Evolutionary conservation across 495 filamentous ascomycete genomes (phyloP), one percentile per base, ranked within the genome.

Genomic region (Patellaria atrata): DNA sequence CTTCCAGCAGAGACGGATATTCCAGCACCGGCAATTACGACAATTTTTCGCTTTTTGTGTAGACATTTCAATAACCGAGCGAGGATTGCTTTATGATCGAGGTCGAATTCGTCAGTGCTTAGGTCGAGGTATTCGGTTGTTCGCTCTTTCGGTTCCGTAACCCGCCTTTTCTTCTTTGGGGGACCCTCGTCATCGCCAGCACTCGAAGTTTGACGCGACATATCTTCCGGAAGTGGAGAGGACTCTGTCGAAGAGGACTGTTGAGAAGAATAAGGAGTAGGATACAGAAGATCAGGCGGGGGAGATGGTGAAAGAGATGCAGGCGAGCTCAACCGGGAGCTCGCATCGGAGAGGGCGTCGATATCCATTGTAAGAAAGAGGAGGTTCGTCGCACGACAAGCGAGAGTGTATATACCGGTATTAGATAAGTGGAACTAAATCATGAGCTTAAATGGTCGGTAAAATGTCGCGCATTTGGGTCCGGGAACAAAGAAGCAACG

Each of bases 1-100:
- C 85, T 89, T 35, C 89, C 89, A 43, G 89, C 91, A 28, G 85
- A 82, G 10, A 91, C 87, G 22, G 89, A 96, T 41, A 97, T 96
- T 33, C 89, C 89, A 21, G 89, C 89, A 31, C 89, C 89, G 20
- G 87, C 87, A 56, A 97, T 82, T 26, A 94, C 83, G 13, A 97
- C 82, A 47, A 97, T 93, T 60, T 93, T 94, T 56, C 79, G 77
- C 59, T 84, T 89, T 51, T 80, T 80, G 37, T 79, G 76, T 41
- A 97, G 57, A n/a, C 71, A 75, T 33, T 79, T 71, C 23, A 82
- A 56, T 10, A 97, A 63, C 32, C 73, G 65, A 33, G 77, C 68
- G 6, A 94, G 57, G 29, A 79, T 66, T 13, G 53, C 41, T 40
- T 64, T 58, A 48, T 82, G 70, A 30, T 62, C 66, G 33, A 47